Evolutionary conservation across 2,329 filamentous ascomycete genomes (phyloP).

Genomic region (Massarina eburnea): DNA sequence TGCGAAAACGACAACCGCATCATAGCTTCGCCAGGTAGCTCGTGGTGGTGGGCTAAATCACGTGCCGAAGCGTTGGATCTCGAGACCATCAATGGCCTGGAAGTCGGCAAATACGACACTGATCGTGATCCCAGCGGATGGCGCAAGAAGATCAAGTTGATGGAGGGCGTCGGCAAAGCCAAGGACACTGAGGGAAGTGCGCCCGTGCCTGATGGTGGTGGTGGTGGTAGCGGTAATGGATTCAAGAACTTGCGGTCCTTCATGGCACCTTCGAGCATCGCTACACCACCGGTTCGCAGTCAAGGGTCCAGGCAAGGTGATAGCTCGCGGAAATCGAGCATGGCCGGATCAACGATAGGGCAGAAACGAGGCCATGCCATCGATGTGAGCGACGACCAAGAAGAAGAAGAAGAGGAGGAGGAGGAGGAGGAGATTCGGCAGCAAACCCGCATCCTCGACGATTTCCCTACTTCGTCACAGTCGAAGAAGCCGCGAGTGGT

Average conservation of each 20-base stretch:
- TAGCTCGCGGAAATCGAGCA: neutral
- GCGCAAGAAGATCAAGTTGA: conserved; percentile 48
- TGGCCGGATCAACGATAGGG: neutral
- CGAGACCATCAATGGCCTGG: conserved; percentile 56
- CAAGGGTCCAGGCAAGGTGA: neutral
- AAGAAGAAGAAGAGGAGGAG: conserved; percentile 13
- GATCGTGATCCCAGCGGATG: conserved; percentile 50
- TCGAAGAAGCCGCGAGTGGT: conserved; percentile 20
- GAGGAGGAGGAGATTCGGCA: conserved; percentile 15
- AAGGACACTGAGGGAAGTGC: neutral
- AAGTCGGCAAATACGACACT: conserved; percentile 51
- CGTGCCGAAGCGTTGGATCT: conserved; percentile 59
- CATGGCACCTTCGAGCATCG: conserved; percentile 17
- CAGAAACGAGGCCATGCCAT: conserved; percentile 15
- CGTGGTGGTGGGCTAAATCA: conserved; percentile 61
- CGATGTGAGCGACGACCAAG: conserved; percentile 15
- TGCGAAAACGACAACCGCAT: conserved; percentile 53
- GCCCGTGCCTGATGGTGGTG: neutral
- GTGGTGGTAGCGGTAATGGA: neutral
- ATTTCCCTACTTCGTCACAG: conserved; percentile 1
- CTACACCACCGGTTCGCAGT: conserved; percentile 4
- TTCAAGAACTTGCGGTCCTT: conserved; percentile 13
- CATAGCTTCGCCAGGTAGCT: conserved; percentile 34
- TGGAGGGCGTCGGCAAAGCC: conserved; percentile 36
- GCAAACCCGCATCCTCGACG: conserved; percentile 12